Evolutionary conservation across 371 early-diverging fungal species (phyloP).

Genomic region (Actinomucor elegans): DNA sequence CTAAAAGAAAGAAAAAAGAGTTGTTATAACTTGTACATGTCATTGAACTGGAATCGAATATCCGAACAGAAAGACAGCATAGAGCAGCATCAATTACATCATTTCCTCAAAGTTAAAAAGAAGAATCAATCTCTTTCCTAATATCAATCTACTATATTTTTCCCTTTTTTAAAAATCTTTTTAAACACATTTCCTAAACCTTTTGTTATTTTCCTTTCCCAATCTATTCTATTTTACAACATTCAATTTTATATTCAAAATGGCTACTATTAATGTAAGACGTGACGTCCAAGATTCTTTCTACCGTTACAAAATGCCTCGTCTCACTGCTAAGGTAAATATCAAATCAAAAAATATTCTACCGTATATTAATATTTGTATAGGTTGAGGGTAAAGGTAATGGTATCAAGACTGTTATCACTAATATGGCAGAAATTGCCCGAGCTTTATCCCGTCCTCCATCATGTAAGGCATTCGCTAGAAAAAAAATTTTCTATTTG

Average conservation of each 20-base stretch:
- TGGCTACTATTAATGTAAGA: constrained; percentile 84
- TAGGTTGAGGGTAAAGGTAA: constrained; percentile 98
- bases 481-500: background rate
- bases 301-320: constrained; percentile 99
- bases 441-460: constrained; percentile 93
- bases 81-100: constrained; percentile 42
- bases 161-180: background rate
- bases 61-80: constrained; percentile 45
- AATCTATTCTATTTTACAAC: background rate
- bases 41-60: constrained; percentile 44
- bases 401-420: constrained; percentile 98
- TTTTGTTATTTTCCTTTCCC: background rate
- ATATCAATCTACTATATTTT: background rate
- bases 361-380: background rate
- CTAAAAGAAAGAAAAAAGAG: constrained; percentile 13
- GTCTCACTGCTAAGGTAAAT: constrained; percentile 76
- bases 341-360: background rate
- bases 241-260: constrained; percentile 42
- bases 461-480: constrained; percentile 59
- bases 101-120: constrained; percentile 50
- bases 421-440: constrained; percentile 97
- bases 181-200: constrained; percentile 1
- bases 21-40: constrained; percentile 45
- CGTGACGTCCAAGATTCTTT: constrained; percentile 90
- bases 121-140: constrained; percentile 28